These are phyloP conservation scores for Funneliformis caledonium DNA, from an alignment of 371 early-diverging fungal genomes.

Conservation along the genomic window DNA sequence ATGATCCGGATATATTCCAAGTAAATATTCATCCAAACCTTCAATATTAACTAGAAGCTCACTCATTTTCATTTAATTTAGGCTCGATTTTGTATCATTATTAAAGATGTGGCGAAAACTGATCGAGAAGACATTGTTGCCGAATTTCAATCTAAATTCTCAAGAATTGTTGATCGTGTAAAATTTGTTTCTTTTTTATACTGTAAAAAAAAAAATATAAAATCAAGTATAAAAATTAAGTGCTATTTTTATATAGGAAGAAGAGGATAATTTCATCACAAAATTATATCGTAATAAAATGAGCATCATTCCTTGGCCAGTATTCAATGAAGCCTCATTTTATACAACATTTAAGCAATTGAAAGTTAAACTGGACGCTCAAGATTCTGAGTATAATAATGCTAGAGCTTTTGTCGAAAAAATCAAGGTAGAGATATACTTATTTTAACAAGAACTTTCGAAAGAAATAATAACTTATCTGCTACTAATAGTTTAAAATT, in stretches of 20 bases:
- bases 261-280: conserved; percentile 38
- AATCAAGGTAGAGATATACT: conserved; percentile 7
- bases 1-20: conserved; percentile 34
- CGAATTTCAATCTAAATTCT: conserved; percentile 34
- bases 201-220: background rate
- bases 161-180: conserved; percentile 25
- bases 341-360: conserved; percentile 25
- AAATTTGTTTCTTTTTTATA: background rate
- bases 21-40: background rate
- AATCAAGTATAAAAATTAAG: conserved; percentile 21
- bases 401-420: conserved; percentile 35
- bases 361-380: conserved; percentile 12
- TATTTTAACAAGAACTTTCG: background rate
- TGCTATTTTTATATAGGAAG: conserved; percentile 10
- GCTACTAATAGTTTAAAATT: background rate
- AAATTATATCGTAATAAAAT: conserved; percentile 32
- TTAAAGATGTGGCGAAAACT: conserved; percentile 37
- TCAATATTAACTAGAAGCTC: background rate
- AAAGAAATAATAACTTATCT: too few species aligned
- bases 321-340: conserved; percentile 32
- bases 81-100: conserved; percentile 39
- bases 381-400: conserved; percentile 32
- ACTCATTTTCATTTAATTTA: background rate
- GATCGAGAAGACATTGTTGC: conserved; percentile 18
- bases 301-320: conserved; percentile 37